phyloP scores from a whole-genome alignment of 129 eudicot genomes.

The Oenanthe sinensis region DNA sequence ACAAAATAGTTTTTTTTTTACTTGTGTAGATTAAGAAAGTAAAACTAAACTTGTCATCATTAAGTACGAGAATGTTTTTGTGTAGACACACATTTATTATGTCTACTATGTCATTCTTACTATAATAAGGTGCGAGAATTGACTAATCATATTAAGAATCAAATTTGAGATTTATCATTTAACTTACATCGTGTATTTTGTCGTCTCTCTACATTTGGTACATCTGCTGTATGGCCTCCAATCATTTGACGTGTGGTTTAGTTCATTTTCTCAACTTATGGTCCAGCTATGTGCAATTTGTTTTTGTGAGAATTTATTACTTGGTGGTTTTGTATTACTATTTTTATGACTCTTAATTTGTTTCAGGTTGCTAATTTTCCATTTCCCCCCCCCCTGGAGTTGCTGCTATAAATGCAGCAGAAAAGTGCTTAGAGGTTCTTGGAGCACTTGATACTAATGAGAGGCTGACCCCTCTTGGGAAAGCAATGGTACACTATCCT shows the following conservation, averaged over 20 bases:
- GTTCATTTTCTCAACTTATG: background rate
- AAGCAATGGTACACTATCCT: slow-evolving; percentile 81
- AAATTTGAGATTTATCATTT: too few species aligned
- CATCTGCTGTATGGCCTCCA: background rate
- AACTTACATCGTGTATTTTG: too few species aligned
- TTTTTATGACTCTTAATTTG: background rate
- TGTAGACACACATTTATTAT: background rate
- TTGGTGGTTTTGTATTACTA: background rate
- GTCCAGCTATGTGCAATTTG: background rate
- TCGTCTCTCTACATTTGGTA: too few species aligned
- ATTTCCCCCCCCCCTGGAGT: slow-evolving; percentile 72
- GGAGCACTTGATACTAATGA: slow-evolving; percentile 77
- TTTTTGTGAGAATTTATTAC: background rate
- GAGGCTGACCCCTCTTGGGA: slow-evolving; percentile 62
- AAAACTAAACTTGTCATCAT: background rate
- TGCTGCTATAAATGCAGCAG: slow-evolving; percentile 58
- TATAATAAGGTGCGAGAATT: background rate
- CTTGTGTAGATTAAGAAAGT: background rate
- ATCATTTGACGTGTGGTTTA: background rate
- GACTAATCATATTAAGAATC: background rate
- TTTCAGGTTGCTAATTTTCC: slow-evolving; percentile 77
- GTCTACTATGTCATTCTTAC: background rate
- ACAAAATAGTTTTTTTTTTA: too few species aligned
- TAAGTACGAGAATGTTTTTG: background rate
- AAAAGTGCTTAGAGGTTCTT: slow-evolving; percentile 64